Evolutionary conservation across 768 basidiomycete species (phyloP), one percentile per base, ranked within the genome.

Genomic region (Paxillus ammoniavirescens): DNA sequence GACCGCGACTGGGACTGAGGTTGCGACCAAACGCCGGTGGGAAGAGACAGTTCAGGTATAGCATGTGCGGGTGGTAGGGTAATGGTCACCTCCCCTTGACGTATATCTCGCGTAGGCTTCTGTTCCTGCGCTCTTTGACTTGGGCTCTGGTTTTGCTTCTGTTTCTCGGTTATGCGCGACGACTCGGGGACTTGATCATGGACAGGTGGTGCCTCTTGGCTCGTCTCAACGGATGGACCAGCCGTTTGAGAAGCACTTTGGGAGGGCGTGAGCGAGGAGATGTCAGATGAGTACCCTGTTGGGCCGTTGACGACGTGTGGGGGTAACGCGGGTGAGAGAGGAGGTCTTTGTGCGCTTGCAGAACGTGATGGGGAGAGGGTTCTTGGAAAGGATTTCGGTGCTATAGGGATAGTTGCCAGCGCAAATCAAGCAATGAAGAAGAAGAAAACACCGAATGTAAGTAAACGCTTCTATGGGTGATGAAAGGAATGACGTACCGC

Each of bases 231-330:
- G 42, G 51, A 75, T 58, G 23, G 53, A 6, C 49, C 42, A n/a
- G 55, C 63, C 0, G 46, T 62, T 68, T 90, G 86, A 15, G 88
- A 89, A 2, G 85, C 85, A 2, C 86, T 88, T 57, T 89, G 88
- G 6, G 87, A 89, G n/a, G 87, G 87, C 0, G 82, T 80, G 56
- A 89, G 72, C 2, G 86, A 87, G n/a, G 82, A 83, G 13, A 79
- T 65, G 65, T 84, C 82, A 50, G 83, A 82, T 4, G 73, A 64
- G 64, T 52, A 68, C 41, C 52, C 59, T 54, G 37, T 71, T 56
- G n/a, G 68, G 60, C 42, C 51, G 37, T 47, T 18, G 30, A 40
- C 3, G 18, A 33, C 50, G 38, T 38, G 63, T 15, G 40, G 41
- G n/a, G 53, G 52, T 12, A 58, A 36, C 8, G 55, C 41, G 17